Evolutionary conservation across 345 rosid species (phyloP), one percentile per base, ranked within the genome.

Genomic region (Mercurialis annua): DNA sequence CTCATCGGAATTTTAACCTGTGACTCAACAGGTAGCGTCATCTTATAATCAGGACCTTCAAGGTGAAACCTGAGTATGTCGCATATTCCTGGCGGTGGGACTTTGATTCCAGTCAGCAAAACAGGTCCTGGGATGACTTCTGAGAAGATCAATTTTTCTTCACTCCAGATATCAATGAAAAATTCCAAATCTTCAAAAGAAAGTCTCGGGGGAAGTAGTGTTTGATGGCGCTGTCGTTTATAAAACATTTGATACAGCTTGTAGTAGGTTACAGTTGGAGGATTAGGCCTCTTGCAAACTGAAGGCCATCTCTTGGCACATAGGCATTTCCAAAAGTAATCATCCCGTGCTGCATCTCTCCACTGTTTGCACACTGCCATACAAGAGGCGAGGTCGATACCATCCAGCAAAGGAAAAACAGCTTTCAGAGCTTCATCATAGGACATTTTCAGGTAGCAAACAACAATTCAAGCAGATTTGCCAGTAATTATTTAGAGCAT

Each of bases 261-360:
- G 82, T 80, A 81, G 76, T 91, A 91, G 23, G 92, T 85, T 16
- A 62, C 71, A 4, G 89, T 78, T 14, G 86, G 93, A 23, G 95
- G 92, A 65, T 27, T 80, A 5, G 82, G 79, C 17, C 83, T 85
- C 80, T 86, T 91, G 84, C 95, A 87, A 76, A 86, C 69, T 0
- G 97, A 91, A 70, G 98, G 99, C 99, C 99, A 94, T 80, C 81
- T 83, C 82, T 81, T 87, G 20, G 88, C 86, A 71, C 99, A 91
- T 17, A 81, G 67, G 30, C 90, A 85, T 81, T 87, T 94, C 99
- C 99, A 94, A n/a, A 89, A 79, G 77, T 85, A 94, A 75, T 94
- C 99, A 36, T 94, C 99, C 48, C 49, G 77, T 1, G 95, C 92
- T 54, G 84, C 36, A 46, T 75, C 81, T 83, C 88, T 89, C 99